These are phyloP conservation scores for Phellopilus nigrolimitatus DNA, from an alignment of 1,284 basidiomycete species.

Conservation along the genomic window DNA sequence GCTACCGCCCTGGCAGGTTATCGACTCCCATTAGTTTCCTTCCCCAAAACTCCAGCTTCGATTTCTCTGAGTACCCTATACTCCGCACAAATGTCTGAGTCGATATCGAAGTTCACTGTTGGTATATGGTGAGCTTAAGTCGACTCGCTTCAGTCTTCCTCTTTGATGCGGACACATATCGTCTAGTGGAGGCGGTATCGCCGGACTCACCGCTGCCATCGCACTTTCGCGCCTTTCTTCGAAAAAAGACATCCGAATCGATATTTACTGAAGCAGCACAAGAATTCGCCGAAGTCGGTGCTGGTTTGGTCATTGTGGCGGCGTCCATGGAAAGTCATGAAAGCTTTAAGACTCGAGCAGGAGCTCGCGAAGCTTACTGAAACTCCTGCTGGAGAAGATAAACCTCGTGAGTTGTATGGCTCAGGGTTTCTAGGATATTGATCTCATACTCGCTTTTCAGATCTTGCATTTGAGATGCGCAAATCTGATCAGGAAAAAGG, in stretches of 20 bases:
- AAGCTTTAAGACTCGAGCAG: slow-evolving; percentile 29
- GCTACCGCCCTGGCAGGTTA: no score
- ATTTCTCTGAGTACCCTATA: no score
- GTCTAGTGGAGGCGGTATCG: slow-evolving; percentile 39
- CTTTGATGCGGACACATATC: background rate
- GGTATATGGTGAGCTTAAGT: slow-evolving; percentile 13
- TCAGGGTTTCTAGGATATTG: background rate
- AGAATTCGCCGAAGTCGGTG: slow-evolving; percentile 33
- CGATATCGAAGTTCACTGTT: slow-evolving; percentile 10
- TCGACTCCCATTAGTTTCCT: no score
- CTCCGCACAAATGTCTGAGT: background rate
- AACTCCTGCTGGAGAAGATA: background rate
- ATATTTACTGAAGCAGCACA: slow-evolving; percentile 37
- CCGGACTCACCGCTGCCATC: slow-evolving; percentile 35
- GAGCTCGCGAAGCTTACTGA: slow-evolving; percentile 8
- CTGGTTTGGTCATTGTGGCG: slow-evolving; percentile 36
- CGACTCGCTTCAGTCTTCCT: background rate
- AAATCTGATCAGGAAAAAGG: slow-evolving; percentile 33
- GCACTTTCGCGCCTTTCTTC: slow-evolving; percentile 29
- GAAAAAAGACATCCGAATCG: slow-evolving; percentile 30
- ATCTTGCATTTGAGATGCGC: slow-evolving; percentile 30
- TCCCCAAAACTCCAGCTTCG: no score
- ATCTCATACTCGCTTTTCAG: slow-evolving; percentile 22
- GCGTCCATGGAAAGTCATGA: slow-evolving; percentile 31
- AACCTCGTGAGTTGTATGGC: slow-evolving; percentile 1